Evolutionary conservation across 1,284 basidiomycete species (phyloP).

Genomic region (Ceratobasidium sp.): DNA sequence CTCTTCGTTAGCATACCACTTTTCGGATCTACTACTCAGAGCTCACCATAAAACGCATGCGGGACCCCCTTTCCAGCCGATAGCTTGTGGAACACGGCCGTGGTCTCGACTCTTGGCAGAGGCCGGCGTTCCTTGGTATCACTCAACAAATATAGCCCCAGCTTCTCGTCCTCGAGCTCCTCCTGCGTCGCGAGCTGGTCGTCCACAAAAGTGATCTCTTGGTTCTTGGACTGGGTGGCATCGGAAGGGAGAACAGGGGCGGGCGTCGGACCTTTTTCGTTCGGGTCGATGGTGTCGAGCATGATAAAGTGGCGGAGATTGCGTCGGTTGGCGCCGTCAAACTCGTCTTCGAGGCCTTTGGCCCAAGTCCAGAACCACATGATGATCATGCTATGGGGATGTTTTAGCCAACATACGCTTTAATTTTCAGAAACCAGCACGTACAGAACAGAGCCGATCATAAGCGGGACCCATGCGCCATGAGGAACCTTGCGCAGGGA

Average conservation of each 20-base stretch:
- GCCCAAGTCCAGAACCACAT: slow-evolving; percentile 77
- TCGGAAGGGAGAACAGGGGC: slow-evolving; percentile 17
- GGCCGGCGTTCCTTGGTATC: slow-evolving; percentile 53
- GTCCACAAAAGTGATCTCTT: slow-evolving; percentile 48
- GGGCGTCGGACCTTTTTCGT: slow-evolving; percentile 30
- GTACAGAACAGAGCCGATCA: slow-evolving; percentile 67
- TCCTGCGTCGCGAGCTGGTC: slow-evolving; percentile 48
- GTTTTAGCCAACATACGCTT: neutral
- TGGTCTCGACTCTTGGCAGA: slow-evolving; percentile 65
- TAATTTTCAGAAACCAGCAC: slow-evolving; percentile 47
- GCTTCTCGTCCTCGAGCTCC: slow-evolving; percentile 50
- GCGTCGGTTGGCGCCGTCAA: slow-evolving; percentile 68
- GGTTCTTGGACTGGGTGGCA: slow-evolving; percentile 22
- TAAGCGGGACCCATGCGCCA: slow-evolving; percentile 74
- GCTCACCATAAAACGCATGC: slow-evolving; percentile 66
- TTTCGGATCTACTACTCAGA: neutral
- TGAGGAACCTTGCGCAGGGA: slow-evolving; percentile 70
- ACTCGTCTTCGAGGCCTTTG: slow-evolving; percentile 70
- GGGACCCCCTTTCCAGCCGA: slow-evolving; percentile 68
- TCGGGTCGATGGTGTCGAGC: slow-evolving; percentile 43
- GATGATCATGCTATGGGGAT: slow-evolving; percentile 57
- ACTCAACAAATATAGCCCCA: slow-evolving; percentile 31
- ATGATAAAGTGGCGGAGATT: slow-evolving; percentile 68
- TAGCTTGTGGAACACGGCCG: slow-evolving; percentile 71
- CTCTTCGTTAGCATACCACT: neutral